Percentiles rank a stretch among this genome's conserved stretches.
Conservation (phyloP, 495 filamentous ascomycete genomes). For the Elaphomyces granulatus region DNA sequence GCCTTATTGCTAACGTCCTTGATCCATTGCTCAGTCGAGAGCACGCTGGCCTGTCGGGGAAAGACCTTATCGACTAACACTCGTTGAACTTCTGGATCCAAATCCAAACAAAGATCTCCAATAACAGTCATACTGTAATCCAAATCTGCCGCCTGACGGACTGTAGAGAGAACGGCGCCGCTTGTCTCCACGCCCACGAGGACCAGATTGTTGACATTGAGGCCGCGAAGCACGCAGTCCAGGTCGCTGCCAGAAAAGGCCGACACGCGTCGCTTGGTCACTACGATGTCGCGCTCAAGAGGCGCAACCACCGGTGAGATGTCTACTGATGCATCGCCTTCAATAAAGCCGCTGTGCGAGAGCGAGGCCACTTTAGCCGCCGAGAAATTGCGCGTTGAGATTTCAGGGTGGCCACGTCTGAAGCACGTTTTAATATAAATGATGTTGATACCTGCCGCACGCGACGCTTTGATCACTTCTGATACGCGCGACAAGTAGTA, state of each 20-base stretch:
- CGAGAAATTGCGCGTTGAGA: slow-evolving; percentile 12
- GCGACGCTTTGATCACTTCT: slow-evolving; percentile 13
- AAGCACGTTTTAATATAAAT: slow-evolving; percentile 24
- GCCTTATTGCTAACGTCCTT: too few relatives aligned
- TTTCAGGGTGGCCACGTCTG: slow-evolving; percentile 21
- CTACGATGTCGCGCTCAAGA: slow-evolving; percentile 12
- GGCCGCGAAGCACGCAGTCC: slow-evolving; percentile 22
- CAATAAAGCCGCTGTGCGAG: slow-evolving; percentile 14
- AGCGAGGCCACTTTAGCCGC: slow-evolving; percentile 1
- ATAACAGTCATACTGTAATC: slow-evolving; percentile 25
- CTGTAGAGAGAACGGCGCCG: slow-evolving; percentile 28
- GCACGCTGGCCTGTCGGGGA: slow-evolving; percentile 12
- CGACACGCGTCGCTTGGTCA: slow-evolving; percentile 24
- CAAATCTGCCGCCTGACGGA: slow-evolving; percentile 23
- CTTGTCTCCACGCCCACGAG: slow-evolving; percentile 23
- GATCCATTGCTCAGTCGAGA: slow-evolving; percentile 11
- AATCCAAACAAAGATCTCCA: slow-evolving; percentile 25
- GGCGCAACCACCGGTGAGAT: slow-evolving; percentile 16
- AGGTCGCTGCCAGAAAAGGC: slow-evolving; percentile 24
- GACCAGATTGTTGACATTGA: slow-evolving; percentile 16
- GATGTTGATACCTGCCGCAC: slow-evolving; percentile 13
- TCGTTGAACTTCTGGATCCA: slow-evolving; percentile 19
- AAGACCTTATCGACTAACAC: slow-evolving; percentile 25
- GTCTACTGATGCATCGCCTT: slow-evolving; percentile 10
- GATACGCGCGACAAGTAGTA: slow-evolving; percentile 19